A percentile compares a stretch with the other conserved stretches of the same genome.
Evolutionary conservation across 75 land plant species (phyloP).

Genomic region (Selaginella tamariscina): DNA sequence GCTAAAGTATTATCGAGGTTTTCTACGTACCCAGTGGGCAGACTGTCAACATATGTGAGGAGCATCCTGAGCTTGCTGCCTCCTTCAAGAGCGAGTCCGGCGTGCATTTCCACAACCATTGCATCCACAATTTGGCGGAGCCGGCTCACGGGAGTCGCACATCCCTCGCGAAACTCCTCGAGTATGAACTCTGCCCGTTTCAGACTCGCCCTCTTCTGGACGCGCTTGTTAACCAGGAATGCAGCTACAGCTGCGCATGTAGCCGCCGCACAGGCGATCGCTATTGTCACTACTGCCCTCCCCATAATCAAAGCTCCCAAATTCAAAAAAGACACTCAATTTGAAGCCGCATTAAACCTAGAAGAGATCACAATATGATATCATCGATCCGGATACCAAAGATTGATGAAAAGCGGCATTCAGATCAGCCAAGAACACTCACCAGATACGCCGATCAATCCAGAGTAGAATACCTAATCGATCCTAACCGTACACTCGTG

Average conservation of each 20-base stretch:
- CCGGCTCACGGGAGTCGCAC: constrained; percentile 40
- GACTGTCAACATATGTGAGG: constrained; percentile 63
- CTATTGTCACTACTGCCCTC: constrained; percentile 42
- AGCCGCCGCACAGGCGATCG: constrained; percentile 41
- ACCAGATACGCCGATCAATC: too few species aligned
- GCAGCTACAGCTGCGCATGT: constrained; percentile 57
- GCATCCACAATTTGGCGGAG: constrained; percentile 66
- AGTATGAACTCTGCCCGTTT: constrained; percentile 32
- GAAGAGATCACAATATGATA: too few species aligned
- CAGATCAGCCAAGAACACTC: too few species aligned
- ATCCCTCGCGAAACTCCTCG: constrained; percentile 46
- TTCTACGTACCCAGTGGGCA: constrained; percentile 70
- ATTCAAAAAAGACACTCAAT: too few species aligned
- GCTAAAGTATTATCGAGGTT: too few species aligned
- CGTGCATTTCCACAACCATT: constrained; percentile 77
- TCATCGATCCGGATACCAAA: too few species aligned
- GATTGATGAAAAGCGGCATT: too few species aligned
- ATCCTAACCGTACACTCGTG: too few species aligned
- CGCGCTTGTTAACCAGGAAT: constrained; percentile 37
- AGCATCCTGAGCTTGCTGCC: constrained; percentile 90
- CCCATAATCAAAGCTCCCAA: too few species aligned
- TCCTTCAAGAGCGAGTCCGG: constrained; percentile 71
- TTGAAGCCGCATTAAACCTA: too few species aligned
- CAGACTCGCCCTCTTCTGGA: constrained; percentile 25
- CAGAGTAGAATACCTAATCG: too few species aligned